These are phyloP conservation scores for Xylariaceae sp. DNA, from an alignment of 2,329 filamentous ascomycete species.

Conservation along the genomic window DNA sequence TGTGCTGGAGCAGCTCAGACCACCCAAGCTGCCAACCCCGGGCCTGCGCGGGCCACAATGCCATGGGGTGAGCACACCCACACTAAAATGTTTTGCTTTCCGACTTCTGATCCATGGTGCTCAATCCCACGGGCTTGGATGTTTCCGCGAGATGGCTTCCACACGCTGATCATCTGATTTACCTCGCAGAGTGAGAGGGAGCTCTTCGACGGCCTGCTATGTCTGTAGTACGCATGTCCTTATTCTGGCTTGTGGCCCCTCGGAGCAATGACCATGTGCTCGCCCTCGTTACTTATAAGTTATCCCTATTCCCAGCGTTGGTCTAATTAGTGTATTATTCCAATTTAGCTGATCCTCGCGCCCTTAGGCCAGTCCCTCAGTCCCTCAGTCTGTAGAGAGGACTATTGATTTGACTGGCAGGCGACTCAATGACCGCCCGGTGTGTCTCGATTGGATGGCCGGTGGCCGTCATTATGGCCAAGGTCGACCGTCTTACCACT, in stretches of 20 bases:
- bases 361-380: neutral
- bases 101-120: too few relatives aligned
- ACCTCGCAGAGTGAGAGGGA: neutral
- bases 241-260: neutral
- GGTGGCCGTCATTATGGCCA: neutral
- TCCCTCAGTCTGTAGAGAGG: neutral
- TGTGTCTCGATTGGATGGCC: neutral
- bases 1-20: too few relatives aligned
- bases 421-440: neutral
- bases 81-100: too few relatives aligned
- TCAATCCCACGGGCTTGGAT: too few relatives aligned
- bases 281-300: neutral
- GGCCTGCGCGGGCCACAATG: too few relatives aligned
- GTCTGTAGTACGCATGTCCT: neutral
- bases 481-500: conserved; percentile 14
- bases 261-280: neutral
- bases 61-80: too few relatives aligned
- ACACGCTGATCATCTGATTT: too few relatives aligned
- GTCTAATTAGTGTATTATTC: neutral
- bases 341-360: neutral
- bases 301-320: neutral
- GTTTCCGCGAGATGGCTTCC: too few relatives aligned
- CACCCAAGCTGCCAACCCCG: too few relatives aligned
- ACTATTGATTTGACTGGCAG: neutral
- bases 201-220: too few relatives aligned